Evolutionary conservation across 495 filamentous ascomycete species (phyloP), one percentile per base, ranked within the genome.

Genomic region (Xylaria curta): DNA sequence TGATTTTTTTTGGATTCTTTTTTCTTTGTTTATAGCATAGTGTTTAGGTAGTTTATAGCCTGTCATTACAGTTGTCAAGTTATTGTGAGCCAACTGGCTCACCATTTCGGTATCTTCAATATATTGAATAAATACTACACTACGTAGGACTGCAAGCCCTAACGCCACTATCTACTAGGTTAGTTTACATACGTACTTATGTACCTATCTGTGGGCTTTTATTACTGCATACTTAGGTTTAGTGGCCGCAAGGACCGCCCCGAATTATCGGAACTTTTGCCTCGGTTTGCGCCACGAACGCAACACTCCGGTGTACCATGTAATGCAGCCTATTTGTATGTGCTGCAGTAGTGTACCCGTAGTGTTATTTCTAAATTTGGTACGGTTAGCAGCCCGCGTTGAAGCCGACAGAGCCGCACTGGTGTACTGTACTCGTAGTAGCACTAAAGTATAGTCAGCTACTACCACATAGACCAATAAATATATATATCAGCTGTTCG

Each of bases 321-420:
- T 62, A 61, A 10, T 6, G 38, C 10, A 38, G 33, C 31, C 33
- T 38, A 21, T 36, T 42, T 63, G 19, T 44, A 63, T 63, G 28
- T 63, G 38, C 38, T 28, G 36, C 60, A 63, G 62, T 65, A 65
- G 62, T 19, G 62, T 17, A 47, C n/a, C 60, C 40, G 62, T 46
- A 36, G 63, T 47, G 63, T 24, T 19, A 33, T 66, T 66, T 67
- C 65, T 67, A 67, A 54, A 54, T 54, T 44, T 67, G 47, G 65
- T 1, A 36, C 42, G 65, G 21, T 24, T 42, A 28, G 36, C 17
- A 67, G 44, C n/a, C 65, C 65, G 49, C 36, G 24, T 65, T 19
- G 49, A 67, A 54, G 49, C 65, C 49, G 65, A 67, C 8, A 67
- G 65, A 67, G 65, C 65, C 65, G 65, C 65, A 67, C 15, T 38